Percentiles rank a stretch among this genome's conserved stretches.
Conservation (phyloP, 2,329 filamentous ascomycete species). For the Diaporthe velutina region DNA sequence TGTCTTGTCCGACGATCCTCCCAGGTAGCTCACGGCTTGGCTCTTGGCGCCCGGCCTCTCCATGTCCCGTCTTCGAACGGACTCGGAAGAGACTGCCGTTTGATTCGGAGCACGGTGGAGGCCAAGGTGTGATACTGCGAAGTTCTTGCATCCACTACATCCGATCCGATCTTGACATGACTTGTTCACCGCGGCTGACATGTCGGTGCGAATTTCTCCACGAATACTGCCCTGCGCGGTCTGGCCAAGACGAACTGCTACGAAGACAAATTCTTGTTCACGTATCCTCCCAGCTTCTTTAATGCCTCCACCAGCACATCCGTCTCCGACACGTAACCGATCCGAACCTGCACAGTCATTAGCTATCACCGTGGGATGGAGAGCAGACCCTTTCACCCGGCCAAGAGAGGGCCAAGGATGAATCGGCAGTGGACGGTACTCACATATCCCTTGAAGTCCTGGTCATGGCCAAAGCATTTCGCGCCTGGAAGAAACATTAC, state of each 20-base stretch:
- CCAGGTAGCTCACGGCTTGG: slow-evolving; percentile 21
- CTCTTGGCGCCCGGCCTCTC: slow-evolving; percentile 17
- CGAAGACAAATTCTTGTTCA: slow-evolving; percentile 49
- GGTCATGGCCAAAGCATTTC: slow-evolving; percentile 75
- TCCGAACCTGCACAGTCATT: slow-evolving; percentile 53
- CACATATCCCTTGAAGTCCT: slow-evolving; percentile 81
- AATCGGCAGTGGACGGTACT: not conserved
- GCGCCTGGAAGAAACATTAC: slow-evolving; percentile 82
- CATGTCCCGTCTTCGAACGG: not conserved
- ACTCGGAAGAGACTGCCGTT: not conserved
- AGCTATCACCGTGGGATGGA: not conserved
- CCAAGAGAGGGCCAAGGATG: not conserved
- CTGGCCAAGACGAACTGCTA: not conserved
- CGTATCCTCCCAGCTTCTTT: slow-evolving; percentile 59
- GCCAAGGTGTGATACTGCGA: not conserved
- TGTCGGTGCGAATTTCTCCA: not conserved
- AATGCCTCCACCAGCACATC: slow-evolving; percentile 76
- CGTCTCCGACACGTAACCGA: slow-evolving; percentile 82
- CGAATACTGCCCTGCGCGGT: not conserved
- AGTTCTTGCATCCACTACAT: not conserved
- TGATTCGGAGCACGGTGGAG: not conserved
- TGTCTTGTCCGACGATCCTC: slow-evolving; percentile 27
- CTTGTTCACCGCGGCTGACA: not conserved
- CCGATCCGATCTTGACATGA: not conserved
- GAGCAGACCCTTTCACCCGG: not conserved